A percentile compares a stretch with the other conserved stretches of the same genome.
Evolutionary conservation across 2,329 filamentous ascomycete species (phyloP).

Genomic region (Venturia effusa): DNA sequence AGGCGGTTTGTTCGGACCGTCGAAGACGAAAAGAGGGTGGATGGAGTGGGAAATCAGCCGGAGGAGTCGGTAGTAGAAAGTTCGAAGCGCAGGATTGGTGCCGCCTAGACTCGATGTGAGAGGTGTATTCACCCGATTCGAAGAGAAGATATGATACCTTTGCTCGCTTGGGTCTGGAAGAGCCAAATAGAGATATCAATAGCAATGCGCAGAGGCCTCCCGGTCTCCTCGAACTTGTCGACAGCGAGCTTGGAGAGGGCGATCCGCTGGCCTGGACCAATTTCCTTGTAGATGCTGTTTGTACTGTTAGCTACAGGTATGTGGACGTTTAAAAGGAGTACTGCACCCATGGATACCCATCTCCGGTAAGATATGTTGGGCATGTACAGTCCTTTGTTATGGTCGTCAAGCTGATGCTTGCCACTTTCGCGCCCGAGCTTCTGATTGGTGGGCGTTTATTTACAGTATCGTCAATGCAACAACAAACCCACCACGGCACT

Average conservation of each 20-base stretch:
- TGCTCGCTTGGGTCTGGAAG: conserved; percentile 79
- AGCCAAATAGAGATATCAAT: conserved; percentile 97
- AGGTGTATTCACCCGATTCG: neutral
- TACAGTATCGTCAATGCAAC: neutral
- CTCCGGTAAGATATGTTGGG: neutral
- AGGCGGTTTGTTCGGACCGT: conserved; percentile 71
- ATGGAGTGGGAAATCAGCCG: conserved; percentile 68
- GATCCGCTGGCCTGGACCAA: conserved; percentile 68
- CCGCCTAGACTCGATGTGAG: conserved; percentile 45
- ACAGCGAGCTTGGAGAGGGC: conserved; percentile 75
- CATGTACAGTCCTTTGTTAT: neutral
- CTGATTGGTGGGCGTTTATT: neutral
- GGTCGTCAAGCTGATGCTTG: neutral
- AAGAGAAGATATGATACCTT: conserved; percentile 35
- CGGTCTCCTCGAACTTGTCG: conserved; percentile 59
- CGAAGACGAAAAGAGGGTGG: conserved; percentile 82
- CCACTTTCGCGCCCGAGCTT: conserved; percentile 1
- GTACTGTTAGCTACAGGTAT: neutral
- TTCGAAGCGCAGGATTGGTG: conserved; percentile 79
- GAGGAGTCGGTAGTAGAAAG: conserved; percentile 82
- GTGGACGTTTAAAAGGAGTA: neutral
- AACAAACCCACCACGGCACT: neutral
- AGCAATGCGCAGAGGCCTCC: conserved; percentile 70
- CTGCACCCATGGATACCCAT: conserved; percentile 31
- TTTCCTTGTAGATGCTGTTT: conserved; percentile 74